These are phyloP conservation scores for Verticillium dahliae DNA, from an alignment of 2,329 filamentous ascomycete species.

Conservation along the genomic window DNA sequence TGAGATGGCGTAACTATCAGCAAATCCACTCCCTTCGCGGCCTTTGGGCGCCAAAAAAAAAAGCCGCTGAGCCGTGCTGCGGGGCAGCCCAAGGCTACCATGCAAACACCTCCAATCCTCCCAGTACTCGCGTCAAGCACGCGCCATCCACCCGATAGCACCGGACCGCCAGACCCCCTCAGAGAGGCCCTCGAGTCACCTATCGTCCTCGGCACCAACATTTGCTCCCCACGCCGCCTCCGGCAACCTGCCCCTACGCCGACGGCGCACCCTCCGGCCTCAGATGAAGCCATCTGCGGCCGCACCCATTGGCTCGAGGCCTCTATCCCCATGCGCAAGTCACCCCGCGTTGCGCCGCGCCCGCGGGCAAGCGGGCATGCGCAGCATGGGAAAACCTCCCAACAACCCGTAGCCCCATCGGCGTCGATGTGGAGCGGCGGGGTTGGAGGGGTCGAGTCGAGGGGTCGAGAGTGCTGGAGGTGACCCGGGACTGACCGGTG, in stretches of 20 bases:
- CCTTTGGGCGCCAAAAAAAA: neutral
- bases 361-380: too few species aligned
- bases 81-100: neutral
- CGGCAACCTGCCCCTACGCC: neutral
- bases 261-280: neutral
- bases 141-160: neutral
- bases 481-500: conserved; percentile 11
- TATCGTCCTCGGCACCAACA: neutral
- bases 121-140: neutral
- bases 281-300: neutral
- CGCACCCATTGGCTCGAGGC: neutral
- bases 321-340: neutral
- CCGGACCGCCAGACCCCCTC: neutral
- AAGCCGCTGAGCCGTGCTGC: neutral
- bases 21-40: neutral
- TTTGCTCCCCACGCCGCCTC: neutral
- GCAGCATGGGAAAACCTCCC: neutral
- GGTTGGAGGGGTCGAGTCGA: neutral
- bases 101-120: neutral
- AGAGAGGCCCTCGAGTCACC: neutral
- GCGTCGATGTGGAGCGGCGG: conserved; percentile 2
- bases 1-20: neutral
- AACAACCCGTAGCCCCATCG: neutral
- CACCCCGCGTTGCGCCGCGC: neutral
- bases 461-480: neutral